Evolutionary conservation across 352 stramenopile genomes (phyloP), one percentile per base, ranked within the genome.

Genomic region (Aphanomyces euteiches): DNA sequence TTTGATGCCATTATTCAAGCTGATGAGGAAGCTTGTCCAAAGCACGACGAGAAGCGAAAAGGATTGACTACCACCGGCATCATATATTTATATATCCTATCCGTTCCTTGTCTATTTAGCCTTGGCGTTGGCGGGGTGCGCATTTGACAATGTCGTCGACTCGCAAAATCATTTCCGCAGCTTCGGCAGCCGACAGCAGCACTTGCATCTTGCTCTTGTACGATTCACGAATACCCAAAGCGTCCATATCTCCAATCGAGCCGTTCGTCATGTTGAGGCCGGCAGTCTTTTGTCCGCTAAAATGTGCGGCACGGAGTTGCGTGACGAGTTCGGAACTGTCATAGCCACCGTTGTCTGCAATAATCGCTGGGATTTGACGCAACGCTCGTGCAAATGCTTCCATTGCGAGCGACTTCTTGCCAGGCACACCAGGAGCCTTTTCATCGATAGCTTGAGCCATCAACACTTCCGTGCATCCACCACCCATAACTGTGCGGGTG

Each of bases 151-250:
- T 98, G 85, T 98, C 95, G 80, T 99, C 98, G 70, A 99, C 97
- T 75, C 98, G 87, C 70, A 99, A 82, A 81, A 99, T 99, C 96
- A 99, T 99, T 79, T 99, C 97, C 4, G 97, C 97, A 4, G 98
- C 97, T 80, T 99, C 98, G 7, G 95, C 93, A 1, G 97, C 97
- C 76, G 94, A 98, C 41, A 98, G 89, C 5, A 99, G 78, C 71
- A 99, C 97, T 74, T 99, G 93, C 72, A 97, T 88, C 82, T 99
- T 99, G 78, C 88, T 97, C 77, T 97, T 97, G 65, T 95, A 90
- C 21, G 89, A 85, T 78, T 99, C 98, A 65, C 93, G 91, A 72
- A 99, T 97, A 73, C 97, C 97, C n/a, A 99, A 79, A 72, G 92
- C 83, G 34, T 93, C 84, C 96, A 99, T 99, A 79, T 99, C 92